Percentiles rank a stretch among this genome's conserved stretches.
phyloP scores from a whole-genome alignment of 2,329 filamentous ascomycete genomes.

The Neonectria punicea region DNA sequence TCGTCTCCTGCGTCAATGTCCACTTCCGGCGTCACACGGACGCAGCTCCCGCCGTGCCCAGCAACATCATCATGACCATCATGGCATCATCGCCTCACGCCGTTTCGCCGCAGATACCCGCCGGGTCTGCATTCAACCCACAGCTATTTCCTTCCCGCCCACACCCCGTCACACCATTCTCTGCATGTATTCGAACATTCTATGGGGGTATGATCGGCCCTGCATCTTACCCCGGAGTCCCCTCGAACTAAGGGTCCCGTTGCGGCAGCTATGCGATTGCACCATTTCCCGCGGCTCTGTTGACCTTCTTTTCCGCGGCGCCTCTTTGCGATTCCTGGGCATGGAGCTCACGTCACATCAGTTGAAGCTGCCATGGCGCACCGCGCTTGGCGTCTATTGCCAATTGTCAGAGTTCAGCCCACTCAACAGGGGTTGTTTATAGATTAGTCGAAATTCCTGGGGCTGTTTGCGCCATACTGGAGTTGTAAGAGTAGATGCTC shows the following conservation, averaged over 20 bases:
- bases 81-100: conserved; percentile 17
- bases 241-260: neutral
- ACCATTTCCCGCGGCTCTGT: conserved; percentile 32
- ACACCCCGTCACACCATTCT: conserved; percentile 27
- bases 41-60: neutral
- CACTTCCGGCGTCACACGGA: conserved; percentile 6
- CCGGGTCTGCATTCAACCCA: neutral
- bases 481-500: conserved; percentile 5
- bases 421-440: neutral
- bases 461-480: neutral
- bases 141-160: neutral
- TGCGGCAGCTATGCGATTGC: conserved; percentile 23
- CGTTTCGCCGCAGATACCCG: conserved; percentile 19
- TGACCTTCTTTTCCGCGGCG: conserved; percentile 14
- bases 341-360: conserved; percentile 24
- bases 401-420: neutral
- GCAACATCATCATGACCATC: conserved; percentile 3
- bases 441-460: conserved; percentile 10
- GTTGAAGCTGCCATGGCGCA: conserved; percentile 17
- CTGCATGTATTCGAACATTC: conserved; percentile 30
- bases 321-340: neutral
- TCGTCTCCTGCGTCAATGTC: conserved; percentile 2
- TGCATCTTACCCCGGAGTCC: conserved; percentile 21
- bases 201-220: conserved; percentile 24
- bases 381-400: conserved; percentile 11